A percentile compares a stretch with the other conserved stretches of the same genome.
phyloP scores from a whole-genome alignment of 176 grass and related monocot species.

The Phyllostachys edulis region DNA sequence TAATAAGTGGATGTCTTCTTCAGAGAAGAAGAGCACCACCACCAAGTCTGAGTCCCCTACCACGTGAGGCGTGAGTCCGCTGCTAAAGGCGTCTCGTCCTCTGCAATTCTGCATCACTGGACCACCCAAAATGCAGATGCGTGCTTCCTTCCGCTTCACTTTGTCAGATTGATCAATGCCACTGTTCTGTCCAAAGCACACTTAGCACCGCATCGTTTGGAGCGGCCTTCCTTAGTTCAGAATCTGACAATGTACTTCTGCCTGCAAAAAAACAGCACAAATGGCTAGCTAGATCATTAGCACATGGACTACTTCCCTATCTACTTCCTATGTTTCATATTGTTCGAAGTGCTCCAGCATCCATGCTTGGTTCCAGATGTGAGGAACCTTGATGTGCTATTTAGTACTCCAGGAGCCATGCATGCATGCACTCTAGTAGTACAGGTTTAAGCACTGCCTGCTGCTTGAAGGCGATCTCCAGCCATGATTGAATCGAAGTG shows the following conservation, averaged over 20 bases:
- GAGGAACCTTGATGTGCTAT: background rate
- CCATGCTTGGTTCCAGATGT: background rate
- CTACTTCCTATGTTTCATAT: background rate
- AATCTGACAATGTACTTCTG: slow-evolving; percentile 11
- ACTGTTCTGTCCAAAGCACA: background rate
- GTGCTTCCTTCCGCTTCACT: slow-evolving; percentile 17
- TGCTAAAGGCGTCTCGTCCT: background rate
- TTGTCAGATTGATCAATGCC: slow-evolving; percentile 6
- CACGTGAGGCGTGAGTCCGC: slow-evolving; percentile 21
- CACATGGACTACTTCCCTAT: slow-evolving; percentile 7
- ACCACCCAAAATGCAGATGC: background rate
- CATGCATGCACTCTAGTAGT: background rate
- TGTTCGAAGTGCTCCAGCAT: background rate
- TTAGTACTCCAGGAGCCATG: background rate
- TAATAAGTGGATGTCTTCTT: slow-evolving; percentile 1
- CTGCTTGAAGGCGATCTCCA: background rate
- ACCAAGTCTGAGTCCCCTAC: background rate
- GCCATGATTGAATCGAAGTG: background rate
- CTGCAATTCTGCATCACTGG: background rate
- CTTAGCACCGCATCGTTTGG: background rate
- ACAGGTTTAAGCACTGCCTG: background rate
- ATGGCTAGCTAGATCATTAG: background rate
- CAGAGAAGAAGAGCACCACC: background rate
- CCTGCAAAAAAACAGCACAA: background rate
- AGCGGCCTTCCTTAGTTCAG: background rate